Conservation (phyloP, 2,329 filamentous ascomycete genomes). For the Monosporascus sp. region DNA sequence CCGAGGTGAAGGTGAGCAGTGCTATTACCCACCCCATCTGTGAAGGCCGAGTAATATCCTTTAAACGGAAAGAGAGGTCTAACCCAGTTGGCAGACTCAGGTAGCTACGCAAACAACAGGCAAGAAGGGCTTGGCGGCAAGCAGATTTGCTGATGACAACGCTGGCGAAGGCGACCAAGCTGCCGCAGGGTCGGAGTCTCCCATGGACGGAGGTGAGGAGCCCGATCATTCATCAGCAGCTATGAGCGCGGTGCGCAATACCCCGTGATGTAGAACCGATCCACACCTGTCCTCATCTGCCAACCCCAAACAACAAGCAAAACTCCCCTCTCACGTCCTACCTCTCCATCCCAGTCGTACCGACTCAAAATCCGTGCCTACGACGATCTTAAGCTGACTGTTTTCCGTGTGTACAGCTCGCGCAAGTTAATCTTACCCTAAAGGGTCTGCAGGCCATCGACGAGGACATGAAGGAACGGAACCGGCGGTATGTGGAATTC, state of each 20-base stretch:
- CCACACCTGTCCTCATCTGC: slow-evolving; percentile 10
- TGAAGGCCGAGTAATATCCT: neutral
- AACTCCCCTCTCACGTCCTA: slow-evolving; percentile 15
- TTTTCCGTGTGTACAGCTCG: slow-evolving; percentile 29
- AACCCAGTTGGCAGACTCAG: slow-evolving; percentile 35
- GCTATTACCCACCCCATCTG: neutral
- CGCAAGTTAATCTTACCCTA: slow-evolving; percentile 37
- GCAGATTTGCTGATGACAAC: slow-evolving; percentile 44
- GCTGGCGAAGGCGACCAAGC: slow-evolving; percentile 29
- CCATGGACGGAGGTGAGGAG: slow-evolving; percentile 54
- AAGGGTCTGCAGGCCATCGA: slow-evolving; percentile 50
- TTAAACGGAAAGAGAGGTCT: slow-evolving; percentile 6
- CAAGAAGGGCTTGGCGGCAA: slow-evolving; percentile 47
- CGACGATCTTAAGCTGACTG: slow-evolving; percentile 12
- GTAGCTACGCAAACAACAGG: slow-evolving; percentile 33
- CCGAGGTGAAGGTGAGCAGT: slow-evolving; percentile 49
- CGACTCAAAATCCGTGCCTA: slow-evolving; percentile 1
- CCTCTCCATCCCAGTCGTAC: neutral
- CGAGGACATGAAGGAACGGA: slow-evolving; percentile 51
- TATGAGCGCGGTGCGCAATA: slow-evolving; percentile 60
- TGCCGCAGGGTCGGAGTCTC: slow-evolving; percentile 24
- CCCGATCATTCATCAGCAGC: slow-evolving; percentile 58
- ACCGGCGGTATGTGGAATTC: slow-evolving; percentile 34
- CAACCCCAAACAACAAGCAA: slow-evolving; percentile 15
- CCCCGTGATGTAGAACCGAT: slow-evolving; percentile 38